A percentile compares a stretch with the other conserved stretches of the same genome.
Evolutionary conservation across 2,329 filamentous ascomycete species (phyloP).

Genomic region (Clarireedia paspali): DNA sequence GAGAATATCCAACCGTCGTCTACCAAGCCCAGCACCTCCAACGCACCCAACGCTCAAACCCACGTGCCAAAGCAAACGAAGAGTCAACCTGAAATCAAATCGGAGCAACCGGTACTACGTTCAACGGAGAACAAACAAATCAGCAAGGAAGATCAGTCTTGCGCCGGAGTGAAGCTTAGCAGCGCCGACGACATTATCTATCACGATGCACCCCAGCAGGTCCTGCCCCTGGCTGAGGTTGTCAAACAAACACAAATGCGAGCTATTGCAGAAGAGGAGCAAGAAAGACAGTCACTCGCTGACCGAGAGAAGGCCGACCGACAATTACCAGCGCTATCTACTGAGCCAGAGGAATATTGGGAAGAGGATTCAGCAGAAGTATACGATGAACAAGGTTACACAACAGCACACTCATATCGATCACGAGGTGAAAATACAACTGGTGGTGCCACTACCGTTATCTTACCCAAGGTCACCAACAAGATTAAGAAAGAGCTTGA

Average conservation of each 20-base stretch:
- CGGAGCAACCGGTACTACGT: slow-evolving; percentile 19
- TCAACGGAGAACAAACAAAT: slow-evolving; percentile 20
- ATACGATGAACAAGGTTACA: slow-evolving; percentile 60
- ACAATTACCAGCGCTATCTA: slow-evolving; percentile 21
- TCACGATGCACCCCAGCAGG: background rate
- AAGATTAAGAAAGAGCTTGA: slow-evolving; percentile 68
- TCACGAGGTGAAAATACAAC: slow-evolving; percentile 70
- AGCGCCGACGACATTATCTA: background rate
- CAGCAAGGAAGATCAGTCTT: background rate
- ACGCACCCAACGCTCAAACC: slow-evolving; percentile 24
- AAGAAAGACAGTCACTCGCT: slow-evolving; percentile 3
- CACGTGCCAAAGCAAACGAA: slow-evolving; percentile 25
- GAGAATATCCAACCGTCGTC: slow-evolving; percentile 20
- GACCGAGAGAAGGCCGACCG: slow-evolving; percentile 1
- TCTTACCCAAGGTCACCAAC: slow-evolving; percentile 65
- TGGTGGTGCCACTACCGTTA: slow-evolving; percentile 51
- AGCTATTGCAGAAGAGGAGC: background rate
- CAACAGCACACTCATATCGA: slow-evolving; percentile 70
- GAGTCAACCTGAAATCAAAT: slow-evolving; percentile 25
- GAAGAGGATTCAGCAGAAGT: slow-evolving; percentile 63
- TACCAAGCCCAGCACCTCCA: slow-evolving; percentile 22
- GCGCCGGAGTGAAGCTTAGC: background rate
- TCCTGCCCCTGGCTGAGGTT: background rate
- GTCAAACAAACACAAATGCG: slow-evolving; percentile 9
- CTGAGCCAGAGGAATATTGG: slow-evolving; percentile 65